These are phyloP conservation scores for Xylaria palmicola DNA, from an alignment of 495 filamentous ascomycete genomes.

Conservation along the genomic window DNA sequence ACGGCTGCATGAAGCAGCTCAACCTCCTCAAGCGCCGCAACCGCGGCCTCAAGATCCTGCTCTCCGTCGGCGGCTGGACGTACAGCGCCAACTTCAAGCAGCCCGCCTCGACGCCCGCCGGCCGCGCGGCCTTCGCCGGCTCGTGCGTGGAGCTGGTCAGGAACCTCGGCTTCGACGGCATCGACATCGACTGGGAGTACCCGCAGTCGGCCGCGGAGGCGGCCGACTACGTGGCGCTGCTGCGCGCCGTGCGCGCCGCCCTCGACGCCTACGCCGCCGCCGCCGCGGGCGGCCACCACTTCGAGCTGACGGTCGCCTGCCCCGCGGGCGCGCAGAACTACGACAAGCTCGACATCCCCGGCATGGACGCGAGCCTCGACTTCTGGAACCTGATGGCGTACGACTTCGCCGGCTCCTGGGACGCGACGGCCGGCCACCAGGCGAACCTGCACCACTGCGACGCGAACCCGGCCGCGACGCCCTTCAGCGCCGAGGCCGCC, in stretches of 20 bases:
- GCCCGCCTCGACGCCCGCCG: conserved; percentile 65
- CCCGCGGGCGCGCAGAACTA: conserved; percentile 68
- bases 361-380: conserved; percentile 81
- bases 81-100: conserved; percentile 83
- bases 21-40: conserved; percentile 85
- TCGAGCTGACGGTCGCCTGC: conserved; percentile 81
- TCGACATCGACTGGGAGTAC: conserved; percentile 27
- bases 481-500: conserved; percentile 68
- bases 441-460: conserved; percentile 68
- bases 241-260: conserved; percentile 63
- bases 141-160: conserved; percentile 67
- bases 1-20: conserved; percentile 92
- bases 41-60: conserved; percentile 83
- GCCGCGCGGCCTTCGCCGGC: conserved; percentile 64
- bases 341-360: conserved; percentile 64
- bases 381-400: conserved; percentile 96
- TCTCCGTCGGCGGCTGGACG: conserved; percentile 96
- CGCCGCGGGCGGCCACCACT: conserved; percentile 54
- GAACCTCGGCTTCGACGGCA: conserved; percentile 57
- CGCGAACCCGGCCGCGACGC: conserved; percentile 60
- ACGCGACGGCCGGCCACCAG: conserved; percentile 70
- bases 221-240: conserved; percentile 70
- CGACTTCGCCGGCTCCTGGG: conserved; percentile 80
- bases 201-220: conserved; percentile 60
- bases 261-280: conserved; percentile 56